Evolutionary conservation across 2,329 filamentous ascomycete species (phyloP).

Genomic region (Ceratocystis lukuohia): DNA sequence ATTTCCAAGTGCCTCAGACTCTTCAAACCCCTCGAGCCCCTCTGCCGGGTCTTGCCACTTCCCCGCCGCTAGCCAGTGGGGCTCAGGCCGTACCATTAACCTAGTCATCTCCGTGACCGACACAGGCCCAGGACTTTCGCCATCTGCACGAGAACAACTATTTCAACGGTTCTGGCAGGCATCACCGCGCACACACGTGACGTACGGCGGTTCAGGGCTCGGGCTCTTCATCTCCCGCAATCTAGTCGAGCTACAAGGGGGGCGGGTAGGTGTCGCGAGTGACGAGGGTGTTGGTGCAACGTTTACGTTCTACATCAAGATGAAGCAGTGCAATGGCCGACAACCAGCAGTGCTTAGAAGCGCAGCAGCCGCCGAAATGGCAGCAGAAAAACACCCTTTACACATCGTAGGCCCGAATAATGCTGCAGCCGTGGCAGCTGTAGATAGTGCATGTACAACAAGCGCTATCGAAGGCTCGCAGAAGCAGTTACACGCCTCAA

Average conservation of each 20-base stretch:
- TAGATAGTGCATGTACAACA: no score
- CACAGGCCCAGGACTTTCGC: constrained; percentile 52
- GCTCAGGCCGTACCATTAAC: constrained; percentile 54
- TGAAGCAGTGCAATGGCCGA: constrained; percentile 36
- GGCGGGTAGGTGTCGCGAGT: constrained; percentile 61
- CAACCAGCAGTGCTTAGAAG: no score
- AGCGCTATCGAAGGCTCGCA: no score
- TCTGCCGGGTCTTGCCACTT: neutral
- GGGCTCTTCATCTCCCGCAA: constrained; percentile 66
- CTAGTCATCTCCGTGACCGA: constrained; percentile 60
- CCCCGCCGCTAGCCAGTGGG: constrained; percentile 37
- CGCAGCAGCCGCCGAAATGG: no score
- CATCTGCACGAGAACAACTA: constrained; percentile 51
- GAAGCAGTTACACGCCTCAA: no score
- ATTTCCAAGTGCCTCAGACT: constrained; percentile 4
- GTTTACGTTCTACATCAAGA: constrained; percentile 65
- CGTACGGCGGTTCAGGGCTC: constrained; percentile 57
- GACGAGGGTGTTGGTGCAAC: constrained; percentile 55
- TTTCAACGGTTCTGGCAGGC: constrained; percentile 59
- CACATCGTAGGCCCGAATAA: no score
- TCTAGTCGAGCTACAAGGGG: constrained; percentile 62
- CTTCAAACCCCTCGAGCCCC: neutral
- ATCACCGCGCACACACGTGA: constrained; percentile 54
- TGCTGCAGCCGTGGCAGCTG: no score
- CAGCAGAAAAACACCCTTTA: no score